Conservation (phyloP, 2,329 filamentous ascomycete species). For the Zymoseptoria pseudotritici region DNA sequence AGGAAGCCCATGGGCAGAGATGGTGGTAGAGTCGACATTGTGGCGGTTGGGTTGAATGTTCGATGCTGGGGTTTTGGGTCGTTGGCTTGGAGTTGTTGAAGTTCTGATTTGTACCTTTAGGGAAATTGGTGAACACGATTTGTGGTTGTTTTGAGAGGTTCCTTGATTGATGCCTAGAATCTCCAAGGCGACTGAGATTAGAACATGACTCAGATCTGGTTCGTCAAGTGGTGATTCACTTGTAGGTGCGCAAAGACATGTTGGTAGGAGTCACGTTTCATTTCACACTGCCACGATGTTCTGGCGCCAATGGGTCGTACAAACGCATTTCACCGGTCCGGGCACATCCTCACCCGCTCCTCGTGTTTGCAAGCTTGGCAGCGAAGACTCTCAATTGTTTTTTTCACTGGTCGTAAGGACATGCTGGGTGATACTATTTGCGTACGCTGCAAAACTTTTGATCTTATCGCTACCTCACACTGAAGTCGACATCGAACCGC, state of each 20-base stretch:
- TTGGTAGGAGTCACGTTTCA: not conserved
- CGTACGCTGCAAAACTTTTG: too few relatives aligned
- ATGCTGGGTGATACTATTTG: too few relatives aligned
- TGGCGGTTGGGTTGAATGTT: not conserved
- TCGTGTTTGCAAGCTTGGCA: too few relatives aligned
- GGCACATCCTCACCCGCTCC: not conserved
- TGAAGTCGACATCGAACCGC: not conserved
- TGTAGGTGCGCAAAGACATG: not conserved
- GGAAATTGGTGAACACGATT: not conserved
- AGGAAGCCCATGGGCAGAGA: slow-evolving; percentile 43
- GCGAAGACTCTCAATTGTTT: too few relatives aligned
- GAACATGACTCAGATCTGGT: not conserved
- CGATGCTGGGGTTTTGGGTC: not conserved
- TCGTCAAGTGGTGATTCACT: not conserved
- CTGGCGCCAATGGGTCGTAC: not conserved
- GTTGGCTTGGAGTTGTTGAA: not conserved
- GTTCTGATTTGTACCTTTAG: not conserved
- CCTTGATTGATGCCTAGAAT: not conserved
- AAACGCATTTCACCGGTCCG: not conserved
- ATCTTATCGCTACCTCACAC: not conserved
- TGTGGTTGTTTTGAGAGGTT: not conserved
- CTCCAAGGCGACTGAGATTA: not conserved
- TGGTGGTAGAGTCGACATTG: not conserved
- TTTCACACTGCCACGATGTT: not conserved
- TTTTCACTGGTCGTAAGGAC: too few relatives aligned